Conservation (phyloP, 345 rosid species). For the Hibiscus trionum region DNA sequence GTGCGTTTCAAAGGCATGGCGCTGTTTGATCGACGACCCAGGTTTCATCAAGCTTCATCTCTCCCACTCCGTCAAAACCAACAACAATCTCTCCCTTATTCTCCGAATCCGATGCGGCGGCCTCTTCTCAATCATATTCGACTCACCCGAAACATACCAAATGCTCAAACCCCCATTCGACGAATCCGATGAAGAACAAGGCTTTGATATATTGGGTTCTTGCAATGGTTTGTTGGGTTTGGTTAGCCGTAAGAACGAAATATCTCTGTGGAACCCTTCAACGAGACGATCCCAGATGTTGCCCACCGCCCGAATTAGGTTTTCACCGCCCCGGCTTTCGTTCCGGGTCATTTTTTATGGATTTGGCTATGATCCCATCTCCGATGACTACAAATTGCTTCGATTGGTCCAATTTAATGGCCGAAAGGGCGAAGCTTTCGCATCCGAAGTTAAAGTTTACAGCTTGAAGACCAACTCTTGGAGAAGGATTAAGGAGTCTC, state of each 20-base stretch:
- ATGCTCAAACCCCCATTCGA: conserved; percentile 25
- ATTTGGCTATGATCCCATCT: conserved; percentile 29
- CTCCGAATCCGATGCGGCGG: conserved; percentile 7
- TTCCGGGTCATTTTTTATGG: conserved; percentile 21
- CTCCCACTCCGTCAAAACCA: conserved; percentile 1
- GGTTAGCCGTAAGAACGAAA: conserved; percentile 26
- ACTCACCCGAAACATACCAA: neutral
- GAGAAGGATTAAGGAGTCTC: conserved; percentile 25
- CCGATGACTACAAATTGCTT: conserved; percentile 27
- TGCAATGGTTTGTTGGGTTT: conserved; percentile 35
- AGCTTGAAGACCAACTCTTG: conserved; percentile 31
- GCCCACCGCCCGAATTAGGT: neutral
- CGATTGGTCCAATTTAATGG: conserved; percentile 26
- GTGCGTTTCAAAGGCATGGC: conserved; percentile 20
- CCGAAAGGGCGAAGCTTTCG: neutral
- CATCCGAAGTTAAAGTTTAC: conserved; percentile 27
- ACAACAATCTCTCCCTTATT: neutral
- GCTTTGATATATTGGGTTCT: conserved; percentile 31
- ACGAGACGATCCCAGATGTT: conserved; percentile 18
- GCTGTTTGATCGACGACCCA: conserved; percentile 19
- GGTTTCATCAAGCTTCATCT: conserved; percentile 13
- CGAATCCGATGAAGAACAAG: conserved; percentile 7
- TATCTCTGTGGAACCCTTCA: conserved; percentile 30
- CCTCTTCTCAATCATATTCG: conserved; percentile 22
- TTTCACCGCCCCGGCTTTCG: neutral